Conservation (phyloP, 2,329 filamentous ascomycete genomes). For the Verticillium klebahnii region DNA sequence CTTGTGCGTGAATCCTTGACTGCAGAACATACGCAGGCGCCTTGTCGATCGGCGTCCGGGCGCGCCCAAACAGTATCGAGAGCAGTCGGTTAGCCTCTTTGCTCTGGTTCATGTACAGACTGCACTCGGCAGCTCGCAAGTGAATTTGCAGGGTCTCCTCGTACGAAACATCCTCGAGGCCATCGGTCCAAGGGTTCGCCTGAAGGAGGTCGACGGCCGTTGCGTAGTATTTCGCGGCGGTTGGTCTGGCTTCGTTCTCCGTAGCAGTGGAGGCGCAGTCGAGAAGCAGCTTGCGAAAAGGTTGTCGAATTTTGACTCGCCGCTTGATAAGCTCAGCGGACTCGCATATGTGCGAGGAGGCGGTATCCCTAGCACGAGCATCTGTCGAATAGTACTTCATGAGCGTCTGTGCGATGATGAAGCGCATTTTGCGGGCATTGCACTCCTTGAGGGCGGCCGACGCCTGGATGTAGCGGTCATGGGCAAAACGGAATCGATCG, state of each 20-base stretch:
- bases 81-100: constrained; percentile 65
- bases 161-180: constrained; percentile 69
- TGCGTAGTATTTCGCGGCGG: constrained; percentile 77
- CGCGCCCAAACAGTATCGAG: constrained; percentile 63
- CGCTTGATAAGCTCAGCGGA: constrained; percentile 70
- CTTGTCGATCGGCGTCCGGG: constrained; percentile 70
- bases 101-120: constrained; percentile 72
- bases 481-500: constrained; percentile 81
- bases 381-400: constrained; percentile 64
- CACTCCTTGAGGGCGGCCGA: constrained; percentile 66
- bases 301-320: constrained; percentile 53
- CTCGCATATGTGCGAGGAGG: constrained; percentile 77
- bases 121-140: constrained; percentile 76
- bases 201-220: constrained; percentile 77
- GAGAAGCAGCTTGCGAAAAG: constrained; percentile 72
- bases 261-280: constrained; percentile 74
- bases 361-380: constrained; percentile 61
- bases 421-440: constrained; percentile 78
- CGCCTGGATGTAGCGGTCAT: constrained; percentile 81
- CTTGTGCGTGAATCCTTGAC: constrained; percentile 71
- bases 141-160: constrained; percentile 80
- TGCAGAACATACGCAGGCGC: constrained; percentile 80
- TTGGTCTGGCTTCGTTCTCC: constrained; percentile 77
- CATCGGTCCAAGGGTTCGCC: constrained; percentile 69
- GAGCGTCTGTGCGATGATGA: constrained; percentile 77